Conservation (phyloP, 768 basidiomycete genomes). For the Panellus pusillus region DNA sequence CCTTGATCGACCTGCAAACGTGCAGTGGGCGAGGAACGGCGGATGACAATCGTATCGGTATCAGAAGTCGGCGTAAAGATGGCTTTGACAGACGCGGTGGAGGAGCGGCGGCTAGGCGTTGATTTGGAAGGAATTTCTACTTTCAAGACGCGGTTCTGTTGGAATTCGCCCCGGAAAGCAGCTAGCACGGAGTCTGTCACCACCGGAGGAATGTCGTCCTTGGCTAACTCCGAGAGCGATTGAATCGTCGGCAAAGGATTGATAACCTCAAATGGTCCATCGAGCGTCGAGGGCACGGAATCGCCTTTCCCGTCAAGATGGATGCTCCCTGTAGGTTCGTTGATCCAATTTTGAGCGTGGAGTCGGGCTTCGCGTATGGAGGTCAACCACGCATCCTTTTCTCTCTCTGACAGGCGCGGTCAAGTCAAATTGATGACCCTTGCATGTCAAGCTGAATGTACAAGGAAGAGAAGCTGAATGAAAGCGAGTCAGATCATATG, state of each 20-base stretch:
- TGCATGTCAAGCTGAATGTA: conserved; percentile 72
- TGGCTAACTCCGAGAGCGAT: conserved; percentile 51
- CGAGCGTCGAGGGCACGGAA: conserved; percentile 33
- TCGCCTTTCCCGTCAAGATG: conserved; percentile 46
- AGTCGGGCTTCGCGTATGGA: conserved; percentile 57
- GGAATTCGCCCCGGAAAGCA: conserved; percentile 32
- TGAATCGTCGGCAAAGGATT: conserved; percentile 53
- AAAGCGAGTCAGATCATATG: conserved; percentile 5
- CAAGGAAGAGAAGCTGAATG: conserved; percentile 74
- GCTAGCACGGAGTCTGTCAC: conserved; percentile 37
- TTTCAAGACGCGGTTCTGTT: conserved; percentile 18
- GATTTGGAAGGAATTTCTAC: conserved; percentile 10
- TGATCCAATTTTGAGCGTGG: conserved; percentile 48
- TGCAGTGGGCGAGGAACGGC: conserved; percentile 63
- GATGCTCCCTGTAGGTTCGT: conserved; percentile 67
- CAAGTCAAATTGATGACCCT: conserved; percentile 78
- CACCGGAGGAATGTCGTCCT: conserved; percentile 32
- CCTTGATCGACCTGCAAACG: conserved; percentile 75
- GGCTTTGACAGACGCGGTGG: conserved; percentile 60
- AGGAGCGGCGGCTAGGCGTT: conserved; percentile 55
- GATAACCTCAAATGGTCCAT: conserved; percentile 40
- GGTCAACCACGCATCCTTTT: conserved; percentile 86
- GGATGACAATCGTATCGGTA: conserved; percentile 60
- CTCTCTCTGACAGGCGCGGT: conserved; percentile 82
- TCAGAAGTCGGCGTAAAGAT: conserved; percentile 58